Percentiles rank a stretch among this genome's conserved stretches.
These are phyloP conservation scores for Lodderomyces metapsilosis DNA, from an alignment of 1,139 yeast species.

Conservation along the genomic window DNA sequence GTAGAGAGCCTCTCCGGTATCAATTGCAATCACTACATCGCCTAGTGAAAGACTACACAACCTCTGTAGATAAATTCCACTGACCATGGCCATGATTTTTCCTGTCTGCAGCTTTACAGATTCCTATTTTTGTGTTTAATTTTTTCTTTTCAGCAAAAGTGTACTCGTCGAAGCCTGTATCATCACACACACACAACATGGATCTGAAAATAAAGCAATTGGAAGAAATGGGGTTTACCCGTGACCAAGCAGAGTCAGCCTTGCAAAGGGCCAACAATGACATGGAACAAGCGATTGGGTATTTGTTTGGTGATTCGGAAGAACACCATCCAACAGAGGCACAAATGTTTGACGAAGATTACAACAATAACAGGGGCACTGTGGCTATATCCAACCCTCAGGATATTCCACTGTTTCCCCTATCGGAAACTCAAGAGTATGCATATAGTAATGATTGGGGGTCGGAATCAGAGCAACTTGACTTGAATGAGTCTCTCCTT, in stretches of 20 bases:
- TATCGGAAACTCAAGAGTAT: slow-evolving; percentile 4
- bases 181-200: background rate
- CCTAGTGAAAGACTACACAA: too few relatives aligned
- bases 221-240: slow-evolving; percentile 62
- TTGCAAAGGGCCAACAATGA: slow-evolving; percentile 42
- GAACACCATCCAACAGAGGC: slow-evolving; percentile 8
- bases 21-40: too few relatives aligned
- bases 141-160: background rate
- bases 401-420: slow-evolving; percentile 15
- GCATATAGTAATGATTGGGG: slow-evolving; percentile 3
- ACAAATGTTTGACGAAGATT: slow-evolving; percentile 5
- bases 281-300: slow-evolving; percentile 54
- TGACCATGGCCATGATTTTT: too few relatives aligned
- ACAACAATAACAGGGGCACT: slow-evolving; percentile 16
- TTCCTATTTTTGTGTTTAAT: too few relatives aligned
- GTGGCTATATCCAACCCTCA: slow-evolving; percentile 19
- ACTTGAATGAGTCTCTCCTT: slow-evolving; percentile 1
- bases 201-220: slow-evolving; percentile 32
- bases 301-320: slow-evolving; percentile 44
- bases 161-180: background rate
- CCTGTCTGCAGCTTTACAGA: too few relatives aligned
- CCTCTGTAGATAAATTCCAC: too few relatives aligned
- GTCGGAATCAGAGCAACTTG: slow-evolving; percentile 6
- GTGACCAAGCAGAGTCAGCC: slow-evolving; percentile 43
- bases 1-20: too few relatives aligned